Percentiles rank a stretch among this genome's conserved stretches.
phyloP scores from a whole-genome alignment of 2,329 filamentous ascomycete species.

The Trichoderma harzianum region DNA sequence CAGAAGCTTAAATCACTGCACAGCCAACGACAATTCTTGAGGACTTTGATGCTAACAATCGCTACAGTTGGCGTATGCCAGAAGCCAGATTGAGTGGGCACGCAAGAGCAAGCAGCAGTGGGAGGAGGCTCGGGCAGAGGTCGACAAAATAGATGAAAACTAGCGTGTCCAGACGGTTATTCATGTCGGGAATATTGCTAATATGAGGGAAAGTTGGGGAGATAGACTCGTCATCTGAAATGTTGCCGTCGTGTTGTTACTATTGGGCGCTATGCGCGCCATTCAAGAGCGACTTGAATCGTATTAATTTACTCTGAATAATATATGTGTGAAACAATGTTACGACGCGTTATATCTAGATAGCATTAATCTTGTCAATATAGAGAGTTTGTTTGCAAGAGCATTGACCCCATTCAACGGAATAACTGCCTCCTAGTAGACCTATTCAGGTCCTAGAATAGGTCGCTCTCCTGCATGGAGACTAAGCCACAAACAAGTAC shows the following conservation, averaged over 20 bases:
- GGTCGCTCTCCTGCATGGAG: neutral
- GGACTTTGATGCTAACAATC: slow-evolving; percentile 1
- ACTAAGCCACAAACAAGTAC: neutral
- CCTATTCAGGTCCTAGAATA: neutral
- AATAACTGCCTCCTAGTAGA: neutral
- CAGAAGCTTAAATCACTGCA: neutral
- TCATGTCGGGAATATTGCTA: neutral
- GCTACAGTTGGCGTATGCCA: slow-evolving; percentile 78
- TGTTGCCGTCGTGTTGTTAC: neutral
- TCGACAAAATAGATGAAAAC: slow-evolving; percentile 76
- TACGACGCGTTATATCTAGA: neutral
- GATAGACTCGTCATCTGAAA: neutral
- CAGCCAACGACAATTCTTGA: neutral
- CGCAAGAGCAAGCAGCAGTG: slow-evolving; percentile 85
- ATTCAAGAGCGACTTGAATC: neutral
- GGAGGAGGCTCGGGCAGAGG: slow-evolving; percentile 84
- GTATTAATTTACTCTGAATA: slow-evolving; percentile 4
- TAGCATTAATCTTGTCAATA: neutral
- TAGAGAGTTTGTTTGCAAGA: neutral
- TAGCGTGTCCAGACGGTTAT: slow-evolving; percentile 27
- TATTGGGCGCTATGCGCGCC: neutral
- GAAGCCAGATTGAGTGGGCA: slow-evolving; percentile 92
- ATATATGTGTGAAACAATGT: neutral
- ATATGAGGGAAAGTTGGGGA: neutral
- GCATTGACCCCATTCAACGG: neutral